Conservation (phyloP, 371 early-diverging fungal species). For the Ecytonucleospora hepatopenaei region DNA sequence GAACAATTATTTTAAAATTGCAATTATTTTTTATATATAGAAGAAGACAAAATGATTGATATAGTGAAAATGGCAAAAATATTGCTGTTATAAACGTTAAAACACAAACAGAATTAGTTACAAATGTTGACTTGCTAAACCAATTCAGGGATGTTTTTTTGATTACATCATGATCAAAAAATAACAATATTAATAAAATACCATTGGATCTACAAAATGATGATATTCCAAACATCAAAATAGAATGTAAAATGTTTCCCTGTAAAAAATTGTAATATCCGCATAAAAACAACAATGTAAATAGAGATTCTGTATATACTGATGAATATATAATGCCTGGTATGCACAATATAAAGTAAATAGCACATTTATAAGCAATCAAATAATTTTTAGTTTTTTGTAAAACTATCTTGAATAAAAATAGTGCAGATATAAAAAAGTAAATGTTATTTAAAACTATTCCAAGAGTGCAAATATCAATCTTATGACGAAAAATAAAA, state of each 20-base stretch:
- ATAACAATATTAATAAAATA: constrained; percentile 42
- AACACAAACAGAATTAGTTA: neutral
- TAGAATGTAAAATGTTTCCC: neutral
- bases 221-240: constrained; percentile 27
- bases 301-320: constrained; percentile 54
- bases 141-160: neutral
- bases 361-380: neutral
- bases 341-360: constrained; percentile 50
- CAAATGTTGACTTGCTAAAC: neutral
- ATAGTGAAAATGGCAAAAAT: constrained; percentile 29
- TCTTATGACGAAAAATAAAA: neutral
- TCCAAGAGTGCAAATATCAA: constrained; percentile 7
- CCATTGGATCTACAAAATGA: constrained; percentile 53
- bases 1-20: constrained; percentile 30
- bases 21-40: constrained; percentile 15
- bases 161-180: too few species aligned
- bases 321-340: constrained; percentile 48
- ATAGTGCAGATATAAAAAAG: constrained; percentile 30
- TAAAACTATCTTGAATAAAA: constrained; percentile 39
- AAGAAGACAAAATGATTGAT: constrained; percentile 40
- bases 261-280: constrained; percentile 14
- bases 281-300: constrained; percentile 42
- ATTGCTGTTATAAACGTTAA: neutral
- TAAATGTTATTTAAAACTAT: constrained; percentile 40
- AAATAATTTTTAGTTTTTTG: constrained; percentile 6